A percentile compares a stretch with the other conserved stretches of the same genome.
phyloP scores from a whole-genome alignment of 2,329 filamentous ascomycete species.

The Xylaria sp. region DNA sequence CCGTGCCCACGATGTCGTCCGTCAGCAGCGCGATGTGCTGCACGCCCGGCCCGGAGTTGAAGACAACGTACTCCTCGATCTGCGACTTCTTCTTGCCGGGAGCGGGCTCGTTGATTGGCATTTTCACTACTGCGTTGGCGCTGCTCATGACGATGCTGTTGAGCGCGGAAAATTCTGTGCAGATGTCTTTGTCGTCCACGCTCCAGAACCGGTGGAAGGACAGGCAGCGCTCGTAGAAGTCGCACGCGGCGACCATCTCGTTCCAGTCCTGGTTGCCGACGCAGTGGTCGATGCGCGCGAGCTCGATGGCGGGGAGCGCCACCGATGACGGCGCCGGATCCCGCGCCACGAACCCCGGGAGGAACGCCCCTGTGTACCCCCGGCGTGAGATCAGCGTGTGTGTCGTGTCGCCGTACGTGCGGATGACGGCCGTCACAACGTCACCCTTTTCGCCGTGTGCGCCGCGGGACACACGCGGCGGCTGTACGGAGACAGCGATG shows the following conservation, averaged over 20 bases:
- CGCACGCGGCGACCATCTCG: constrained; percentile 77
- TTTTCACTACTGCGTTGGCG: constrained; percentile 87
- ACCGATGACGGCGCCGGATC: constrained; percentile 53
- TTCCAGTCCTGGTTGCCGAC: constrained; percentile 98
- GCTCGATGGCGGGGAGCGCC: constrained; percentile 69
- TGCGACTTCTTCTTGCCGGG: constrained; percentile 89
- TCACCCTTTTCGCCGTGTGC: constrained; percentile 70
- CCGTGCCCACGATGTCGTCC: constrained; percentile 79
- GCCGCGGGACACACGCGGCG: constrained; percentile 61
- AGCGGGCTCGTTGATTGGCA: constrained; percentile 98
- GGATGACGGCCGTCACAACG: constrained; percentile 81
- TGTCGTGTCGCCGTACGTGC: constrained; percentile 94
- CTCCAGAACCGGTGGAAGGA: constrained; percentile 98
- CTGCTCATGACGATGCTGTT: constrained; percentile 92
- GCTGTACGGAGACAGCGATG: constrained; percentile 67
- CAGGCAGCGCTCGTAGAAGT: constrained; percentile 86
- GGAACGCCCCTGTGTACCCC: constrained; percentile 78
- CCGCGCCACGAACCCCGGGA: constrained; percentile 80
- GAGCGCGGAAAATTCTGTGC: constrained; percentile 90
- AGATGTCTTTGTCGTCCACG: constrained; percentile 92
- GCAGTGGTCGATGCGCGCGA: constrained; percentile 91
- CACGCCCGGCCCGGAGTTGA: constrained; percentile 89
- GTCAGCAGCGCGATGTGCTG: constrained; percentile 94
- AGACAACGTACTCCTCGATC: constrained; percentile 93
- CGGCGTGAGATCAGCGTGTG: constrained; percentile 86